phyloP scores from a whole-genome alignment of 1,139 yeast species.

The Pichia inconspicua region DNA sequence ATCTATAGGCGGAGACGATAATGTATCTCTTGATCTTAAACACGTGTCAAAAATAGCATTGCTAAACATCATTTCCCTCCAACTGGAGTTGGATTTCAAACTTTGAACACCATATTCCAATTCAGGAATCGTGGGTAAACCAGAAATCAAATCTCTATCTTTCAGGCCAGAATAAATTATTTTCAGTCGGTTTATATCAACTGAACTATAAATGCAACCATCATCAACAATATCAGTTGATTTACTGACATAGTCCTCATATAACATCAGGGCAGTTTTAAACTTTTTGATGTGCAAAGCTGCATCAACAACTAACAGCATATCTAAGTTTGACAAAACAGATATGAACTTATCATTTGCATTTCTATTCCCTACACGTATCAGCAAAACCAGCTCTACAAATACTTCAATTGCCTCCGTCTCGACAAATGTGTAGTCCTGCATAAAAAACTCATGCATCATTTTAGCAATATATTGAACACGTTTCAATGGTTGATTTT shows the following conservation, averaged over 20 bases:
- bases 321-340: constrained; percentile 33
- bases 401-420: constrained; percentile 29
- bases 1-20: constrained; percentile 3
- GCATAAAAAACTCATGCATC: constrained; percentile 19
- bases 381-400: constrained; percentile 33
- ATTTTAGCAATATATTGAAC: constrained; percentile 14
- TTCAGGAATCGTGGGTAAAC: constrained; percentile 52
- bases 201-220: constrained; percentile 8
- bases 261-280: constrained; percentile 44
- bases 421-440: constrained; percentile 11
- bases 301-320: constrained; percentile 28
- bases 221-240: not conserved
- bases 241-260: constrained; percentile 41
- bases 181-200: constrained; percentile 25
- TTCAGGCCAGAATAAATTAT: constrained; percentile 43
- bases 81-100: constrained; percentile 31
- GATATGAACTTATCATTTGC: constrained; percentile 30
- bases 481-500: constrained; percentile 13
- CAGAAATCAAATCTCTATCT: constrained; percentile 56
- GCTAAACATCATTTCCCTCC: constrained; percentile 41
- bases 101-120: constrained; percentile 43
- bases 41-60: constrained; percentile 51
- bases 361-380: constrained; percentile 39
- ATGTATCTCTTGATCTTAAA: constrained; percentile 15
- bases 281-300: constrained; percentile 34